phyloP scores from a whole-genome alignment of 2,329 filamentous ascomycete species.

The Colletotrichum sp. region DNA sequence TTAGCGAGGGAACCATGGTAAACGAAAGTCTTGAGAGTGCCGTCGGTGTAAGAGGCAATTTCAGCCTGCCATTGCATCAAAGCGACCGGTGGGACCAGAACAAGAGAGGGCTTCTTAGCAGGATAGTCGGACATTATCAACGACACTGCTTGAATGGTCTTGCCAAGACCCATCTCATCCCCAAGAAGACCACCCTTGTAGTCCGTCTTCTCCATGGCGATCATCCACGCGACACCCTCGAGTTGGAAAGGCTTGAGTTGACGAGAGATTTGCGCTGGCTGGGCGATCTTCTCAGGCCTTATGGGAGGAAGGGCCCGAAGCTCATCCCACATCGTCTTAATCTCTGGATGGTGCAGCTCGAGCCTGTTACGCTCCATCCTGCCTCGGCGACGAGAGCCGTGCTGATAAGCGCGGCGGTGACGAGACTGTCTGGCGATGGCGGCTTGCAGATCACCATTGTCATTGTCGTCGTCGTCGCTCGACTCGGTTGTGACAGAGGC shows the following conservation, averaged over 20 bases:
- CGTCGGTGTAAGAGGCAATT: conserved; percentile 82
- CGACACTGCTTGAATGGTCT: conserved; percentile 97
- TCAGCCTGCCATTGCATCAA: conserved; percentile 94
- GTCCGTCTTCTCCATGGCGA: conserved; percentile 80
- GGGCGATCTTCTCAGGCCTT: conserved; percentile 64
- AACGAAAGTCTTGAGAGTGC: conserved; percentile 87
- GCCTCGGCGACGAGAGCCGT: conserved; percentile 26
- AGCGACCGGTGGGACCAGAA: conserved; percentile 90
- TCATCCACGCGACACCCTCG: conserved; percentile 95
- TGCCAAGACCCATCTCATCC: conserved; percentile 98
- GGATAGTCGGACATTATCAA: conserved; percentile 98
- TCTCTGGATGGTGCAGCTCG: conserved; percentile 76
- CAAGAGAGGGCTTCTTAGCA: conserved; percentile 76
- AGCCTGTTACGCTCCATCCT: conserved; percentile 68
- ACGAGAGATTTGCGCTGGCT: conserved; percentile 80
- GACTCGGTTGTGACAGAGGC: neutral
- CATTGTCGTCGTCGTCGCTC: neutral
- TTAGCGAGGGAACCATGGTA: conserved; percentile 88
- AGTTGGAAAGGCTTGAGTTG: conserved; percentile 93
- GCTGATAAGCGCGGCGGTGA: conserved; percentile 37
- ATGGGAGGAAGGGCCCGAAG: conserved; percentile 73
- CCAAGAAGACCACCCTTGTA: conserved; percentile 92
- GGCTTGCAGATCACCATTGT: neutral
- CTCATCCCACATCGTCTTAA: conserved; percentile 85
- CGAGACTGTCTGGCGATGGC: conserved; percentile 23